phyloP scores from a whole-genome alignment of 2,329 filamentous ascomycete genomes.

The Pseudogymnoascus verrucosus region DNA sequence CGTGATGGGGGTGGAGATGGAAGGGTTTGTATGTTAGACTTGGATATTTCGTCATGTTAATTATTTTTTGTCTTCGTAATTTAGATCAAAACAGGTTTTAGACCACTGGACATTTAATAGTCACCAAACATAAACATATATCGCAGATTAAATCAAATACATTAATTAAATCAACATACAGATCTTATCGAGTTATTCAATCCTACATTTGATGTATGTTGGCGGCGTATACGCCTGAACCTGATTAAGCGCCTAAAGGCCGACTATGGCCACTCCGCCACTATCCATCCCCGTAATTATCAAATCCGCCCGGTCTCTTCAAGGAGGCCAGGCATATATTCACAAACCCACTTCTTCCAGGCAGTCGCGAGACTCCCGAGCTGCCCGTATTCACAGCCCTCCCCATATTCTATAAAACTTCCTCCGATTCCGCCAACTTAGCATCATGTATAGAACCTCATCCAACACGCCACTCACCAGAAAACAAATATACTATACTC shows the following conservation, averaged over 20 bases:
- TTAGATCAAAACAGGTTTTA: not conserved
- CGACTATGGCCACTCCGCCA: not conserved
- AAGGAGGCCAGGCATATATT: not conserved
- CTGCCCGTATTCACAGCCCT: too few species aligned
- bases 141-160: not conserved
- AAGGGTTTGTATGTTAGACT: too few species aligned
- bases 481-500: not conserved
- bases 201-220: not conserved
- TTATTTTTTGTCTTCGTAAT: not conserved
- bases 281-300: not conserved
- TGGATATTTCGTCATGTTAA: not conserved
- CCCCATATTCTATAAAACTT: not conserved
- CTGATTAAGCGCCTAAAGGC: not conserved
- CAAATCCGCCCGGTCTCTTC: not conserved
- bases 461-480: not conserved
- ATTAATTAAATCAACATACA: not conserved
- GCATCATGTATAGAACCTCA: not conserved
- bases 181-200: not conserved
- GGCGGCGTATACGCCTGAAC: not conserved
- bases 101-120: not conserved
- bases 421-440: not conserved
- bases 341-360: not conserved
- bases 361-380: not conserved
- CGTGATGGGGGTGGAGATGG: not conserved
- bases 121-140: not conserved